phyloP scores from a whole-genome alignment of 768 basidiomycete species.

The Gelatoporia subvermispora region DNA sequence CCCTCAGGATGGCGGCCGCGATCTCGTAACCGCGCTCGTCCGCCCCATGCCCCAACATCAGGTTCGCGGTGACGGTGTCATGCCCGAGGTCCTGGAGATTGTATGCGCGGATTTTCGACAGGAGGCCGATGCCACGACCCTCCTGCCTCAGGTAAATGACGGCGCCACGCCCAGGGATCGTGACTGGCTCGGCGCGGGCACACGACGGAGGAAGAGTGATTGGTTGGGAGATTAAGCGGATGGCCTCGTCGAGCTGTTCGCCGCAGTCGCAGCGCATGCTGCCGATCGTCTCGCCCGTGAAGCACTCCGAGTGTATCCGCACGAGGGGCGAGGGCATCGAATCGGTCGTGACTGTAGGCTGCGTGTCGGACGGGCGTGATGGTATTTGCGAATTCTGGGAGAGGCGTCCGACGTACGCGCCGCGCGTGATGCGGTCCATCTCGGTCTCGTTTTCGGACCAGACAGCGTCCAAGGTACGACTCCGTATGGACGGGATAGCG shows the following conservation, averaged over 20 bases:
- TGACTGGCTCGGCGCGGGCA: conserved; percentile 25
- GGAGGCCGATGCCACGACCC: conserved; percentile 91
- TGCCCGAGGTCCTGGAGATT: conserved; percentile 97
- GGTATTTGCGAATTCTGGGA: conserved; percentile 42
- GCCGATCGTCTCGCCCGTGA: conserved; percentile 96
- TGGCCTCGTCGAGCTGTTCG: conserved; percentile 97
- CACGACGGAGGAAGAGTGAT: conserved; percentile 36
- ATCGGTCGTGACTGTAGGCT: conserved; percentile 14
- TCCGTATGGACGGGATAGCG: conserved; percentile 59
- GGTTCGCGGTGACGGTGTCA: conserved; percentile 97
- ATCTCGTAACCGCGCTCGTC: conserved; percentile 93
- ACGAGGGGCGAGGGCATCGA: conserved; percentile 73
- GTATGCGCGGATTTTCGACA: conserved; percentile 95
- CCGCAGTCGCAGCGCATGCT: conserved; percentile 99
- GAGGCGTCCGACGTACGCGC: conserved; percentile 87
- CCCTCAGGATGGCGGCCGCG: conserved; percentile 84
- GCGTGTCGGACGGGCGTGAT: conserved; percentile 22
- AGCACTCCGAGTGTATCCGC: conserved; percentile 97
- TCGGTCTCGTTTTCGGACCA: conserved; percentile 88
- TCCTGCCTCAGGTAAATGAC: conserved; percentile 96
- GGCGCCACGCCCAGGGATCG: conserved; percentile 81
- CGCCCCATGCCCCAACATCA: conserved; percentile 90
- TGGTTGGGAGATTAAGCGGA: conserved; percentile 78
- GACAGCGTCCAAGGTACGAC: conserved; percentile 70
- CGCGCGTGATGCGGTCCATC: conserved; percentile 88